Base-by-base conservation (phyloP, 352 stramenopile genomes). In the Phytophthora litchii region DNA sequence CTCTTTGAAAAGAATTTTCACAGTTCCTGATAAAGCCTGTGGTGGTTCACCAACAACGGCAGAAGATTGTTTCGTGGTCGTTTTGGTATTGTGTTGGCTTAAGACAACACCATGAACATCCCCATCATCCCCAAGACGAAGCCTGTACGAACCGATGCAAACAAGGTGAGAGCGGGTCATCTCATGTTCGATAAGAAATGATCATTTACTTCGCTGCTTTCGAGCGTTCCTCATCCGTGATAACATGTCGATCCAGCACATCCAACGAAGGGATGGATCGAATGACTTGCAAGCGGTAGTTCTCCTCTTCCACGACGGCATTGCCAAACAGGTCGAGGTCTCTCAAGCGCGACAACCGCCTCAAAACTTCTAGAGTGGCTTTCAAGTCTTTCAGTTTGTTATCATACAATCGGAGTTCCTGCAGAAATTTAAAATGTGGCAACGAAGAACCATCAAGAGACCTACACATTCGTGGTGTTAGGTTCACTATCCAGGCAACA, bases 321-420 rank as follows among this genome's bases (percentile, higher is more conserved):
- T 97, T 96, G 13, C 66, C 83, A 50, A 91, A 93, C 21, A 97
- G 59, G 58, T 96, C 86, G 27, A 97, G 71, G 27, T 87, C 75
- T 43, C 88, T 46, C 25, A 97, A 67, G 46, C 88, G 80, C 1
- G 80, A 72, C 20, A 95, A 57, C 14, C 80, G 66, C 34, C 64
- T 69, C 10, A 96, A 44, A 7, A 86, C 56, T 4, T 58, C 41
- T 21, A 96, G 53, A 8, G 70, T 76, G 12, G 60, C 49, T 12
- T 91, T 58, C 2, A 97, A 73, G 40, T 95, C 81, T 34, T 77
- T 78, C 21, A 97, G 70, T n/a, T 75, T 72, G 72, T 97, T 97
- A 54, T 86, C 76, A 42, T 84, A 88, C 20, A 96, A 58, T 2
- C 79, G 82, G 5, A 97, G 82, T 31, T 85, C 78, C 41, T 78